Base-by-base conservation (phyloP, 352 stramenopile species). In the Globisporangium nodosum region DNA sequence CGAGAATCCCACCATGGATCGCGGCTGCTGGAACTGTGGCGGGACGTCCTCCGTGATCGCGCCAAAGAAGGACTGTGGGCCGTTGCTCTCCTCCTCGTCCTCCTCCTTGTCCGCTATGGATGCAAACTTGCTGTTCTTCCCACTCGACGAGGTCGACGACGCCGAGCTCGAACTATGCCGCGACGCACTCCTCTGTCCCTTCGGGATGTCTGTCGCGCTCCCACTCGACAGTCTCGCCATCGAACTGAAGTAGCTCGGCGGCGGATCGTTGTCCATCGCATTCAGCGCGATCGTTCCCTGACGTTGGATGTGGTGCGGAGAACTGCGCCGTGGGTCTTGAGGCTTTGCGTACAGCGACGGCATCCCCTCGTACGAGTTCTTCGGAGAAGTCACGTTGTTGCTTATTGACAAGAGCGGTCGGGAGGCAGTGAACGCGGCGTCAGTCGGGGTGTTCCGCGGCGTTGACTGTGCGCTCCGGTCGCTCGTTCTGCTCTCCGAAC, bases 301-400 rank as follows among this genome's bases (percentile, higher is more conserved):
- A 0, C 58, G 58, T 13, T 60, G 37, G 7, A 49, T 30, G 15
- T 49, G 43, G 16, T 54, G 39, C 21, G 54, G 51, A 15, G 27
- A 13, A 15, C 33, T 49, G 18, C 52, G 30, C 18, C 27, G 35
- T 12, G 30, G 35, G 11, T 63, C 56, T 7, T 49, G 58, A 2
- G 58, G 58, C 18, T 60, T 59, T 0, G 52, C 58, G 37, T 64
- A 64, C 52, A 64, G 39, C 18, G 58, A 64, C 37, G 52, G 52
- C 20, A 58, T 58, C 15, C 58, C 58, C 42, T 64, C 58, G 46
- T 56, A 51, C 46, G 58, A 64, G 37, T 64, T 64, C 6, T 9
- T 60, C n/a, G 58, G 58, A 30, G 58, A 64, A 13, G 58, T 64
- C 52, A 64, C 27, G 20, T 60, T 52, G 27, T 56, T 50, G 49